These are phyloP conservation scores for Psidium guajava DNA, from an alignment of 345 rosid genomes.

Conservation along the genomic window DNA sequence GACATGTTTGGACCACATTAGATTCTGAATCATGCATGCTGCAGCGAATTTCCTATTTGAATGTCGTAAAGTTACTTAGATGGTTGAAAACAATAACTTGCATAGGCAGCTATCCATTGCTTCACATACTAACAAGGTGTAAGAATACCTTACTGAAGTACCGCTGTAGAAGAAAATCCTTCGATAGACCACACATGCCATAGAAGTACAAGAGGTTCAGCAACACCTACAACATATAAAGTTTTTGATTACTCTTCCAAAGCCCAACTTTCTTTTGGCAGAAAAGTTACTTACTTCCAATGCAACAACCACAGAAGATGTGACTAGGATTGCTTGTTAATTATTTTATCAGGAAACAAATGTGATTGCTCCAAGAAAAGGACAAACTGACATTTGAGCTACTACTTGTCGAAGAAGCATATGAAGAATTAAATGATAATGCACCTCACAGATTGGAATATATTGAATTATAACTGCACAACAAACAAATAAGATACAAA, in stretches of 20 bases:
- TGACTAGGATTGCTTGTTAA: background rate
- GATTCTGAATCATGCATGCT: constrained; percentile 26
- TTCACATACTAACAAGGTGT: background rate
- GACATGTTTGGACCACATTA: constrained; percentile 34
- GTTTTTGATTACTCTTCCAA: background rate
- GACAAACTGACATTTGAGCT: background rate
- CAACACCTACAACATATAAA: constrained; percentile 23
- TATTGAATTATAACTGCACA: background rate
- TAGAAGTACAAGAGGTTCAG: constrained; percentile 52
- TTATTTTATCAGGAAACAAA: background rate
- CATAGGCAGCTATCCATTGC: background rate
- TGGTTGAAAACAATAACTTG: background rate
- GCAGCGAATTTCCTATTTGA: constrained; percentile 35
- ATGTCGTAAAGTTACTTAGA: background rate
- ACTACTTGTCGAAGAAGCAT: background rate
- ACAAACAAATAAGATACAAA: background rate
- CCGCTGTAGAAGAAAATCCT: constrained; percentile 62
- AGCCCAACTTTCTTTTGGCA: background rate
- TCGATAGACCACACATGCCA: constrained; percentile 51
- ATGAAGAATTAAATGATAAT: background rate
- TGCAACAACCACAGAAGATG: background rate
- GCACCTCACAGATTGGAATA: background rate
- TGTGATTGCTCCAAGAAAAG: background rate
- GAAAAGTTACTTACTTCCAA: background rate
- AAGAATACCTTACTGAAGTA: constrained; percentile 49